A percentile compares a stretch with the other conserved stretches of the same genome.
These are phyloP conservation scores for Malania oleifera DNA, from an alignment of 164 flowering plant genomes.

Conservation along the genomic window DNA sequence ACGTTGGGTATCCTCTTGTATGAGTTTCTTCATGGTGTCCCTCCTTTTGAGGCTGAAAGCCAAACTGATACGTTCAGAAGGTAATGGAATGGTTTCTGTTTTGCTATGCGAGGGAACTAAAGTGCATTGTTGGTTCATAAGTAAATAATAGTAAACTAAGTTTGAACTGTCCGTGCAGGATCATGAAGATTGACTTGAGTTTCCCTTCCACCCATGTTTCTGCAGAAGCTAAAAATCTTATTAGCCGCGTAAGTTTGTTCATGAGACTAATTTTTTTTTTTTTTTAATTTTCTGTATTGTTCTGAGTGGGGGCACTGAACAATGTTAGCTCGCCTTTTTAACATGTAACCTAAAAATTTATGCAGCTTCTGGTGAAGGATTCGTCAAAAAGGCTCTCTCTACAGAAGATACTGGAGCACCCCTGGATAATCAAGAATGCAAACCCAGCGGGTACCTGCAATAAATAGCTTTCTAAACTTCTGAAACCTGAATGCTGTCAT, in stretches of 20 bases:
- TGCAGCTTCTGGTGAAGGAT: slow-evolving; percentile 90
- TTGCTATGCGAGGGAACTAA: no score
- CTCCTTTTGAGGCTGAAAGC: slow-evolving; percentile 92
- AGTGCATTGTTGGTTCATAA: not conserved
- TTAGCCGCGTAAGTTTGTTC: slow-evolving; percentile 43
- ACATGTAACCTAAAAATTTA: not conserved
- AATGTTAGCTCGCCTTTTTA: not conserved
- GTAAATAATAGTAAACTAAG: no score
- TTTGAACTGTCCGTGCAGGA: slow-evolving; percentile 43
- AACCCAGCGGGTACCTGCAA: slow-evolving; percentile 41
- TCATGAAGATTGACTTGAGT: slow-evolving; percentile 66
- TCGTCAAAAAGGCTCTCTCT: slow-evolving; percentile 81
- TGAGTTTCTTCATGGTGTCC: slow-evolving; percentile 84
- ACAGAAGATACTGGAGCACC: slow-evolving; percentile 71
- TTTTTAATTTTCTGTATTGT: not conserved
- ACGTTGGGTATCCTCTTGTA: slow-evolving; percentile 88
- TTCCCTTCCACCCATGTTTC: slow-evolving; percentile 63
- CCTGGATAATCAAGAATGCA: slow-evolving; percentile 80
- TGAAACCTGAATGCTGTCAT: no score
- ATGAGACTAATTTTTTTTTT: not conserved
- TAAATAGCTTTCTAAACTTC: no score
- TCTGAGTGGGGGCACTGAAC: no score
- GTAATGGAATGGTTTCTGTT: slow-evolving; percentile 22
- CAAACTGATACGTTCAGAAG: slow-evolving; percentile 72
- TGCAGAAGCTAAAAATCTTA: slow-evolving; percentile 66